Conservation (phyloP, 768 basidiomycete genomes). For the Podaxis carcinomalis region DNA sequence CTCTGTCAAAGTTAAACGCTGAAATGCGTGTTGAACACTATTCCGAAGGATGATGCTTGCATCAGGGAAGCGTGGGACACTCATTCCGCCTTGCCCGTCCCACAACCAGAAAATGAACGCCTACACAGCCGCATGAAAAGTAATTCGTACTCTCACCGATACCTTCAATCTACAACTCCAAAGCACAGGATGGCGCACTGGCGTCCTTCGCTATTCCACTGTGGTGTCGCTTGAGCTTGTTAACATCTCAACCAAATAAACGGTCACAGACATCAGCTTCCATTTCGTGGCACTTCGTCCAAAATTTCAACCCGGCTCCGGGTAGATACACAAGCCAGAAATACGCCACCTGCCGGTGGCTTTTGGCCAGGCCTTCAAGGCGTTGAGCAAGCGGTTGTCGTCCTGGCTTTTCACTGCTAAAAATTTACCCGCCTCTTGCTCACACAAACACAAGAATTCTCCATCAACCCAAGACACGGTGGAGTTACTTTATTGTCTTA, state of each 20-base stretch:
- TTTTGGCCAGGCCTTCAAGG: not conserved
- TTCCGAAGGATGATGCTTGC: not conserved
- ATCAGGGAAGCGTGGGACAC: not conserved
- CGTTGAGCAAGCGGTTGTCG: not conserved
- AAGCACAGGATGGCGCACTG: no score
- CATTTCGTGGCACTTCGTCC: no score
- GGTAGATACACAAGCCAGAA: not conserved
- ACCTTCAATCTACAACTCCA: no score
- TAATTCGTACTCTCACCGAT: no score
- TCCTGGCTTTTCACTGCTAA: not conserved
- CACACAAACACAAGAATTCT: not conserved
- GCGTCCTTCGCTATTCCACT: no score
- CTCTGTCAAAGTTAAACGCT: not conserved
- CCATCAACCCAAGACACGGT: not conserved
- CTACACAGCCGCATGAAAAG: not conserved
- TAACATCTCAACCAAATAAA: no score
- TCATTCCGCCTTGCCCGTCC: not conserved
- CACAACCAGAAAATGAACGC: not conserved
- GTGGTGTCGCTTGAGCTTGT: no score
- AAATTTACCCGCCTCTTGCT: not conserved
- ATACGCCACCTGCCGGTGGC: not conserved
- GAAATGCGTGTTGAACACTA: not conserved
- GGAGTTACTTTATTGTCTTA: not conserved
- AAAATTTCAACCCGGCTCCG: not conserved
- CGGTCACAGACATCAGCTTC: no score